phyloP scores from a whole-genome alignment of 73 alveolate species.

The Effrenium voratum region DNA sequence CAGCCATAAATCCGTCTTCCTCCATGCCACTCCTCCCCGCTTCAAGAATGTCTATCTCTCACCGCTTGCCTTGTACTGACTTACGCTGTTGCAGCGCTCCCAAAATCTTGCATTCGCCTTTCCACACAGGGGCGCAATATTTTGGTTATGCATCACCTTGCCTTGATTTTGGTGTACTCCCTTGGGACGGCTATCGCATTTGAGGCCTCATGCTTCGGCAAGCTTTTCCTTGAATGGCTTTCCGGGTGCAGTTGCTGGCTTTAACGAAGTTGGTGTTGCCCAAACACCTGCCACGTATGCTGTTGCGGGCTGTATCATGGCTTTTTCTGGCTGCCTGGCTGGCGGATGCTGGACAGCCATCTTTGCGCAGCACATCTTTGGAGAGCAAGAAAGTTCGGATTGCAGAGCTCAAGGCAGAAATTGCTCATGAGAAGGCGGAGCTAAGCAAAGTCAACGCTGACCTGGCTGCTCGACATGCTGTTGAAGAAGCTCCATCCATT shows the following conservation, averaged over 20 bases:
- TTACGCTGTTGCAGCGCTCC: not conserved
- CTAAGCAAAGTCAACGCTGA: not conserved
- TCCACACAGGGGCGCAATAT: not conserved
- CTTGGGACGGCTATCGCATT: not conserved
- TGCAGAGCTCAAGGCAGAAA: not conserved
- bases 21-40: too few species aligned
- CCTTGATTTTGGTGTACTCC: not conserved
- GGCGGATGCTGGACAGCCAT: constrained; percentile 26
- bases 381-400: too few species aligned
- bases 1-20: too few species aligned
- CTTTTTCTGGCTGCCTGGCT: too few species aligned
- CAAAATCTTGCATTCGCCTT: not conserved
- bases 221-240: too few species aligned
- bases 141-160: not conserved
- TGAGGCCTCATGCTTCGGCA: not conserved
- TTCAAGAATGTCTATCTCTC: too few species aligned
- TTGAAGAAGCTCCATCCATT: not conserved
- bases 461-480: not conserved
- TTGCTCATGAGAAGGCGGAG: not conserved
- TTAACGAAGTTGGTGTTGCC: constrained; percentile 26
- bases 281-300: not conserved
- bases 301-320: not conserved
- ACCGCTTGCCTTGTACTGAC: not conserved
- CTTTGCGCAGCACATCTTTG: too few species aligned
- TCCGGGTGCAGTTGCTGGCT: not conserved